Percentiles rank a stretch among this genome's conserved stretches.
phyloP scores from a whole-genome alignment of 1,139 yeast species.

The Sugiyamaella japonica region DNA sequence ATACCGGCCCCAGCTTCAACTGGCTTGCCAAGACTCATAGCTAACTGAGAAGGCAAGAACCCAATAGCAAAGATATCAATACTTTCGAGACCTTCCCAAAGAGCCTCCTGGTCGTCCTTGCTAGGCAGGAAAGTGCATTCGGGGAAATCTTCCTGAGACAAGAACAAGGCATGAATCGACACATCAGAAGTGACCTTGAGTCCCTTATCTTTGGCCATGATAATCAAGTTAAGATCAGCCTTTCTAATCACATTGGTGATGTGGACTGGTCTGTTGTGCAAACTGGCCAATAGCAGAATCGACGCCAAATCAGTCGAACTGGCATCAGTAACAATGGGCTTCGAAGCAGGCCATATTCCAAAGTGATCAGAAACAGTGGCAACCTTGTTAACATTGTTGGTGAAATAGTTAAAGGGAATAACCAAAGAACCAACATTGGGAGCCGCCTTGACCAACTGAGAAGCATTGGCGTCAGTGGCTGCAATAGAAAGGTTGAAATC shows the following conservation, averaged over 20 bases:
- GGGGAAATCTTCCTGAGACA: conserved; percentile 70
- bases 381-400: conserved; percentile 60
- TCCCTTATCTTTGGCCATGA: conserved; percentile 81
- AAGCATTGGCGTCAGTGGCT: conserved; percentile 70
- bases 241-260: conserved; percentile 80
- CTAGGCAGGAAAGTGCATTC: conserved; percentile 75
- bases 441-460: conserved; percentile 62
- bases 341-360: conserved; percentile 77
- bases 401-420: conserved; percentile 76
- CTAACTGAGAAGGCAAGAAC: conserved; percentile 69
- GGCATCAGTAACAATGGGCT: conserved; percentile 92
- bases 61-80: conserved; percentile 92
- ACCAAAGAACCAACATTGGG: conserved; percentile 74
- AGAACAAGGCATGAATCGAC: conserved; percentile 74
- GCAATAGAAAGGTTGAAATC: conserved; percentile 84
- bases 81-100: conserved; percentile 72
- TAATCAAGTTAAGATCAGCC: conserved; percentile 81
- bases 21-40: conserved; percentile 60
- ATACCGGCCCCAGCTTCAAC: conserved; percentile 74
- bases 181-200: conserved; percentile 90
- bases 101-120: conserved; percentile 71
- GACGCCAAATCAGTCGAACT: conserved; percentile 90
- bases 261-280: conserved; percentile 83
- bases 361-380: conserved; percentile 77
- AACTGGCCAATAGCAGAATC: conserved; percentile 81